Base-by-base conservation (phyloP, 495 filamentous ascomycete genomes). In the Beverwykella pulmonaria region DNA sequence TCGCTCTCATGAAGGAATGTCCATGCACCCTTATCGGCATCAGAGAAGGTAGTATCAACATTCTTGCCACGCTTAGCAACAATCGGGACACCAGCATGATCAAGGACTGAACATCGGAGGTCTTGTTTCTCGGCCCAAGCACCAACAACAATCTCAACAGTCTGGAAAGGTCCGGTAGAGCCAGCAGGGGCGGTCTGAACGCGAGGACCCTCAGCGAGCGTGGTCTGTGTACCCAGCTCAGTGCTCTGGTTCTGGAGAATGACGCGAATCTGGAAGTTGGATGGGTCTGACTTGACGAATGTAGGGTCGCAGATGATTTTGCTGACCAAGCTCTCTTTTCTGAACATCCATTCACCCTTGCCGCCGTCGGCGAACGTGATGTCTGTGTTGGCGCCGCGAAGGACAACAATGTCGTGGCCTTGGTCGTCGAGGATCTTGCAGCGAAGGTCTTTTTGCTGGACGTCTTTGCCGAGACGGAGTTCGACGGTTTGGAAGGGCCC, bases 221-320 rank as follows among this genome's bases (percentile, higher is more conserved):
- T 20, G 54, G 36, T 58, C 20, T 46, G 32, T 3, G 36, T 8
- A 8, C 19, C 54, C 8, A 46, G 22, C 23, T 55, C 52, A 27
- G 52, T 30, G 17, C 6, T n/a, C n/a, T 36, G 26, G 26, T 55
- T 36, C 1, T 6, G 5, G 19, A 58, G 54, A 3, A 29, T 22
- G 34, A 58, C 54, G 19, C 36, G 54, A 32, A 44, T 58, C n/a
- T n/a, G 2, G 54, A 20, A n/a, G 54, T 44, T 20, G 32, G 20
- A 29, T 10, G 30, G n/a, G 14, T 25, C 32, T 6, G 20, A 44
- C 34, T 58, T 29, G 30, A 58, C 54, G 36, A 63, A 63, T 14
- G 50, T n/a, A 8, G 60, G 60, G 22, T 63, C 60, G 52, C 60
- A 63, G 50, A 63, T 48, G 52, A 63, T 63, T 10, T 46, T 2